Evolutionary conservation across 169 alveolate species (phyloP).

Genomic region (Plasmodium reichenowi): DNA sequence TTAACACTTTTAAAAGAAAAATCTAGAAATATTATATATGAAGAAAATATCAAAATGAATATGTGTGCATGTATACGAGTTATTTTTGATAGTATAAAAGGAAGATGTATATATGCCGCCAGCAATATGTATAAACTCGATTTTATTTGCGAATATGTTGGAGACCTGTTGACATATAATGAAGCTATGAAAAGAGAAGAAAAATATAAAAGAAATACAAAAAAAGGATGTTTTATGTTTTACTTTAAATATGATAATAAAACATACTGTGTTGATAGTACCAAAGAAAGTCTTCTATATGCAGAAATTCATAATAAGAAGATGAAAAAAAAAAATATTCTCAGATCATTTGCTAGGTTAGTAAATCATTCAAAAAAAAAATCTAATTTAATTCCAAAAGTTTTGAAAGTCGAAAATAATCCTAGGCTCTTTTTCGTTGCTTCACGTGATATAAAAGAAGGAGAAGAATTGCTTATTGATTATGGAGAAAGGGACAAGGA

Average conservation of each 20-base stretch:
- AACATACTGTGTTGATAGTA: constrained; percentile 90
- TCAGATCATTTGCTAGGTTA: constrained; percentile 85
- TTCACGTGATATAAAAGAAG: constrained; percentile 85
- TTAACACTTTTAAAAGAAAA: constrained; percentile 54
- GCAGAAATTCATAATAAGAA: constrained; percentile 80
- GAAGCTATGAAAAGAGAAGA: constrained; percentile 86
- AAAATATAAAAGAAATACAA: constrained; percentile 76
- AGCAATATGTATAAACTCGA: constrained; percentile 87
- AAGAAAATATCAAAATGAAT: constrained; percentile 60
- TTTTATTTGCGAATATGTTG: constrained; percentile 89
- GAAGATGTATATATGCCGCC: constrained; percentile 92
- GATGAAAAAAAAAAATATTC: constrained; percentile 32
- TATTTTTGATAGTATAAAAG: constrained; percentile 79
- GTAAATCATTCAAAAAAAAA: constrained; percentile 91
- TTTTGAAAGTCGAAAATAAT: constrained; percentile 72
- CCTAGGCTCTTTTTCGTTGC: constrained; percentile 89
- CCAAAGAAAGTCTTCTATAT: constrained; percentile 87
- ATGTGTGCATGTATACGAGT: constrained; percentile 73
- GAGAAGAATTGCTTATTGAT: constrained; percentile 91
- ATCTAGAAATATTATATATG: constrained; percentile 57
- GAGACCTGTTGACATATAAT: constrained; percentile 87
- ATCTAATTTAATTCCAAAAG: constrained; percentile 88
- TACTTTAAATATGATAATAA: constrained; percentile 86
- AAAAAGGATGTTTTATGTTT: constrained; percentile 88
- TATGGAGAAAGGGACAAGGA: constrained; percentile 91